Conservation (phyloP, 208 protist species). For the Dictyostelium gargantuum region DNA sequence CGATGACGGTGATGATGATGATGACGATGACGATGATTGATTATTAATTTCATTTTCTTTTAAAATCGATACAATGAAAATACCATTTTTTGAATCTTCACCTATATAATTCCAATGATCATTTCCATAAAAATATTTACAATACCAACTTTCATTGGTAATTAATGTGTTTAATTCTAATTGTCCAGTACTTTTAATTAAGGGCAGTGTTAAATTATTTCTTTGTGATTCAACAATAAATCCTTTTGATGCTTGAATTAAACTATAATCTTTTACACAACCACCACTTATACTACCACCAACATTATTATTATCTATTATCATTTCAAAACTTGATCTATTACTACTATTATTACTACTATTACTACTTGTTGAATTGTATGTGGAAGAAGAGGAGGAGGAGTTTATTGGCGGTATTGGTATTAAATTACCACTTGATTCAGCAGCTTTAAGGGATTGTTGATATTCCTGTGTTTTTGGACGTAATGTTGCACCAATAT, state of each 20-base stretch:
- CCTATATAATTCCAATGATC: conserved; percentile 48
- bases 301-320: background rate
- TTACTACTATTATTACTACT: background rate
- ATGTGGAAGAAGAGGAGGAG: too few species aligned
- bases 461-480: conserved; percentile 11
- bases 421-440: background rate
- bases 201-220: background rate
- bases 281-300: background rate
- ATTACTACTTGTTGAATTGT: background rate
- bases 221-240: background rate
- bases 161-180: background rate
- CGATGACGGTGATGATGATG: background rate
- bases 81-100: conserved; percentile 20
- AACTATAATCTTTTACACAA: conserved; percentile 12
- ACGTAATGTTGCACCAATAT: background rate
- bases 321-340: background rate
- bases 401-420: too few species aligned
- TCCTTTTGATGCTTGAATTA: background rate
- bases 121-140: conserved; percentile 6
- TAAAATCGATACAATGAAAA: conserved; percentile 16
- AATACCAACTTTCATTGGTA: conserved; percentile 41
- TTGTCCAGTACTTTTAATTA: background rate
- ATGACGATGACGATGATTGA: background rate
- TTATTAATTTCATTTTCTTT: background rate
- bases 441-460: background rate